phyloP scores from a whole-genome alignment of 371 early-diverging fungal species.

The Rhizopus arrhizus region DNA sequence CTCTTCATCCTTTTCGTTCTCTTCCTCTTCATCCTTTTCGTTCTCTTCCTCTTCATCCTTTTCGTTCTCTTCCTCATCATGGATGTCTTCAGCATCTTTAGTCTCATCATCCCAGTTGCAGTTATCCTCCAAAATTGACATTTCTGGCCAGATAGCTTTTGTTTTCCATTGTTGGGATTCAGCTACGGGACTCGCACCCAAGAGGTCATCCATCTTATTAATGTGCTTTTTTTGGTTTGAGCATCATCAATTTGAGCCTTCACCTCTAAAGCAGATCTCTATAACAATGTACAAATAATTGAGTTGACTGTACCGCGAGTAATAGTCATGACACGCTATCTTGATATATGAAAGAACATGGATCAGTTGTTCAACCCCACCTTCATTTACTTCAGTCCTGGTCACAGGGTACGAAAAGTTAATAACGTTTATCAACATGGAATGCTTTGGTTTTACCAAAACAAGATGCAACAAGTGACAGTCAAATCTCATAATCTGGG shows the following conservation, averaged over 20 bases:
- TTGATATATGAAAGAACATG: slow-evolving; percentile 10
- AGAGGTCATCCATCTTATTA: slow-evolving; percentile 3
- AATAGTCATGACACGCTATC: background rate
- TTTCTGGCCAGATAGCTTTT: slow-evolving; percentile 2
- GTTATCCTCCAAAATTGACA: background rate
- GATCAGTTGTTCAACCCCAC: slow-evolving; percentile 15
- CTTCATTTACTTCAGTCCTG: slow-evolving; percentile 2
- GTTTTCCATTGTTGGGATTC: slow-evolving; percentile 2
- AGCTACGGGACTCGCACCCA: background rate
- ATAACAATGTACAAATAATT: slow-evolving; percentile 9
- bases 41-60: slow-evolving; percentile 1
- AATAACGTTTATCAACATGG: slow-evolving; percentile 3
- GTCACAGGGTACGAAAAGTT: slow-evolving; percentile 5
- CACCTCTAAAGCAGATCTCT: slow-evolving; percentile 6
- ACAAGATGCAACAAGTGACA: slow-evolving; percentile 7
- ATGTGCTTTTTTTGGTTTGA: background rate
- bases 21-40: background rate
- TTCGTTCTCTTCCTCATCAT: background rate
- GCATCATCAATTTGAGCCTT: slow-evolving; percentile 4
- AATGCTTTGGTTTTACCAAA: slow-evolving; percentile 12
- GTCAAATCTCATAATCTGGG: slow-evolving; percentile 19
- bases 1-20: background rate
- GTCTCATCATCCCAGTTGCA: slow-evolving; percentile 2
- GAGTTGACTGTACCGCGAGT: slow-evolving; percentile 10
- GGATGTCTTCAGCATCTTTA: background rate